Base-by-base conservation (phyloP, 2,329 filamentous ascomycete genomes). In the Parafenestella ontariensis region DNA sequence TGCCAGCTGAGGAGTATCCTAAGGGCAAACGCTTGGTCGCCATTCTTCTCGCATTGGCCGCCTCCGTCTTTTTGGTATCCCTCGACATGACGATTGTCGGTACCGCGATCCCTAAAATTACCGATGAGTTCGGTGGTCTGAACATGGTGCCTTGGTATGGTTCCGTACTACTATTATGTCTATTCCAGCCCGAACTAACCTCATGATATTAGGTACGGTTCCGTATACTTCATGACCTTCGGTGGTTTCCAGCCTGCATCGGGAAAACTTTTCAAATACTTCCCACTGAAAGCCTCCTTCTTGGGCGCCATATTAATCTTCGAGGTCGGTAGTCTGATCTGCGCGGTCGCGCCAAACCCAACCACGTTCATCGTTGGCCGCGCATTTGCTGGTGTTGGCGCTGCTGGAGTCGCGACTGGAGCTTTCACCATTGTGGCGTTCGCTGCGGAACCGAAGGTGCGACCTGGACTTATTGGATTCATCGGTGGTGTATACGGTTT, bases 261-360 rank as follows among this genome's bases (percentile, higher is more conserved):
- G 59, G 82, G 82, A 3, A 79, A 80, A 51, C 61, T 76, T 2
- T 83, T 79, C 67, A 81, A 77, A 42, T 81, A 76, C 63, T 79
- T 77, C 53, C 62, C 70, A 3, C 65, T 75, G 8, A 80, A 79
- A 61, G 61, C 50, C 9, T 65, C 64, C 23, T 79, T 77, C 53
- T 49, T 79, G 15, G 44, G 61, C 1, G 45, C 67, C 7, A 73
- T 77, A 31, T 56, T 69, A 51, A 49, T 85, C 54, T 87, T 87
- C 59, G 82, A 85, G 62, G 11, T 86, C 8, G 85, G 85, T 1
- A 85, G 82, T 0, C 61, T 82, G 9, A 65, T 87, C 13, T 85
- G 83, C 60, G 85, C 43, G 66, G 70, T 75, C 0, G 71, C 76
- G 1, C 69, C 68, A 13, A 75, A 68, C 45, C 73, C 69, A 4